Conservation (phyloP, 306 rosid genomes). For the Adenanthera pavonina region DNA sequence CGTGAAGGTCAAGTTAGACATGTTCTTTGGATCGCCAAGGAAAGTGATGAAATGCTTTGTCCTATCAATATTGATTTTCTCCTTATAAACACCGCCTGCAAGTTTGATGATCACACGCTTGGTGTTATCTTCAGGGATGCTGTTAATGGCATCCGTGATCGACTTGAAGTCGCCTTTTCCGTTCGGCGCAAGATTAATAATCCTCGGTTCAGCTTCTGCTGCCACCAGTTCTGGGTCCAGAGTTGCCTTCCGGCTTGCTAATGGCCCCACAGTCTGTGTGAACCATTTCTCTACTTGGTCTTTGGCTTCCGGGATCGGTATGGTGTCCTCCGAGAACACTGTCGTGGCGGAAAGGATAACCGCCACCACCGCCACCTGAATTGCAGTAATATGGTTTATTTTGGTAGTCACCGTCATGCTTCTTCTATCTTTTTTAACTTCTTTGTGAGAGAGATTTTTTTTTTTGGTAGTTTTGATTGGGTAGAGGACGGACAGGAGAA, state of each 20-base stretch:
- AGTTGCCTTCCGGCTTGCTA: neutral
- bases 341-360: neutral
- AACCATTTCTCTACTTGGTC: slow-evolving; percentile 46
- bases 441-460: neutral
- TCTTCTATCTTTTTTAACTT: neutral
- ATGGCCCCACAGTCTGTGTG: slow-evolving; percentile 24
- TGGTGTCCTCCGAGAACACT: slow-evolving; percentile 15
- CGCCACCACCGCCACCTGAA: neutral
- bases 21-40: slow-evolving; percentile 29
- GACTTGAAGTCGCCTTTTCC: slow-evolving; percentile 57
- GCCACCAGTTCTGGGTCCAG: slow-evolving; percentile 43
- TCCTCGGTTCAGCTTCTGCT: slow-evolving; percentile 42
- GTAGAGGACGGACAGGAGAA: neutral
- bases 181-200: slow-evolving; percentile 42
- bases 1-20: slow-evolving; percentile 40
- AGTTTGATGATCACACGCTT: slow-evolving; percentile 54
- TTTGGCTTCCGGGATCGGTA: slow-evolving; percentile 27
- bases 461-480: neutral
- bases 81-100: slow-evolving; percentile 46
- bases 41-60: slow-evolving; percentile 53
- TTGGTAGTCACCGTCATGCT: slow-evolving; percentile 31
- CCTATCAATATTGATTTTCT: slow-evolving; percentile 51
- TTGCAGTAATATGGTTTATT: neutral
- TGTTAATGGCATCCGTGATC: slow-evolving; percentile 46
- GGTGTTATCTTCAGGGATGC: slow-evolving; percentile 50